Evolutionary conservation across 2,329 filamentous ascomycete genomes (phyloP), one percentile per base, ranked within the genome.

Genomic region (Colletotrichum somersetense): DNA sequence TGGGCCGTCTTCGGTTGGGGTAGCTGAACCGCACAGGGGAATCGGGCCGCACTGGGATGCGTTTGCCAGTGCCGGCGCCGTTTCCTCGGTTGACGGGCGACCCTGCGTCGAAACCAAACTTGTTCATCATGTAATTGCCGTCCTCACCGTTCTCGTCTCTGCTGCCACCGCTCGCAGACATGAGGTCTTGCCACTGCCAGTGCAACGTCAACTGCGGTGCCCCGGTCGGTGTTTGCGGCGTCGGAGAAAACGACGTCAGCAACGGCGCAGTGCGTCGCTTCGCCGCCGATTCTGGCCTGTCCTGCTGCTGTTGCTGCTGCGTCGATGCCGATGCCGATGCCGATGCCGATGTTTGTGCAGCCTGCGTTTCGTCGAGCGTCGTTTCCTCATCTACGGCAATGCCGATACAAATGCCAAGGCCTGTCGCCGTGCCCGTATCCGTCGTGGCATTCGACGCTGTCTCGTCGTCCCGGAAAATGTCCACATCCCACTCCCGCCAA

Each of bases 401-500:
- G 30, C 70, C 70, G 33, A 72, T 70, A 33, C 59, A 57, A 26
- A 50, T 33, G 66, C 70, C 66, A 65, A 72, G 65, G 66, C 70
- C 70, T 61, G 70, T 70, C 61, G 66, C 70, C 33, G 70, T 70
- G 20, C 66, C 70, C 33, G 70, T 72, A 61, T 72, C 70, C 66
- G 70, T 70, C 70, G 70, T 72, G 55, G 70, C 70, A 65, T 69
- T 72, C 59, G 70, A 72, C 61, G 48, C 66, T 20, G 66, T 53
- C n/a, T 72, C 70, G 20, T 72, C 70, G 23, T 72, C 70, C 40
- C 46, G 70, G 30, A 72, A 72, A 35, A 72, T 72, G 20, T 72
- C 66, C 66, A 72, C 70, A 18, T 72, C 70, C 70, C 70, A 72
- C 48, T 72, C 70, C 66, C 66, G 55, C 70, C 70, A 72, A 61